phyloP scores from a whole-genome alignment of 306 rosid species.

The Quercus rubra region DNA sequence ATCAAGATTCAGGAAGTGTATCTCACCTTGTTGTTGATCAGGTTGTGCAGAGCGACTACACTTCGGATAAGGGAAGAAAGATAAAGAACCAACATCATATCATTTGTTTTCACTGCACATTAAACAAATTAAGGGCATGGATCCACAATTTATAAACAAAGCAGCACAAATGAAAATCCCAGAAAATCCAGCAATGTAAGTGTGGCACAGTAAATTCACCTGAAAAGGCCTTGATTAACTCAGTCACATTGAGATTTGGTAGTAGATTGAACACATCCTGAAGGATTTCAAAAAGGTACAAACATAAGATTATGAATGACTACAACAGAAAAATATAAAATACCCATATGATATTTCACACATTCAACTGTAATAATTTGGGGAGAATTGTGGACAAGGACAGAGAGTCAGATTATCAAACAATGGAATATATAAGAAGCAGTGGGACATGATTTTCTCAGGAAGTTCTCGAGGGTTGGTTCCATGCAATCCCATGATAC shows the following conservation, averaged over 20 bases:
- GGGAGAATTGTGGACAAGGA: neutral
- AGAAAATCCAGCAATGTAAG: neutral
- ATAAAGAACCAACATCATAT: conserved; percentile 55
- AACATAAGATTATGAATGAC: neutral
- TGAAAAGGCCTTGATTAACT: conserved; percentile 44
- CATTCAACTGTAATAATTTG: neutral
- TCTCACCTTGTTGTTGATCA: conserved; percentile 54
- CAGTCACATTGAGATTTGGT: conserved; percentile 47
- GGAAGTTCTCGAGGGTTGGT: neutral
- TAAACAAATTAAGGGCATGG: neutral
- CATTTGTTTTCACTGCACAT: conserved; percentile 50
- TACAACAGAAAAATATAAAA: neutral
- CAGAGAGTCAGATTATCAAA: neutral
- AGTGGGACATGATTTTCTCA: neutral
- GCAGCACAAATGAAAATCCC: neutral
- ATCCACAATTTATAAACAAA: conserved; percentile 11
- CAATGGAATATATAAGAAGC: neutral
- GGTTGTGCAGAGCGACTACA: conserved; percentile 53
- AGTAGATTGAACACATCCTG: conserved; percentile 39
- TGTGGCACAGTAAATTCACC: conserved; percentile 14
- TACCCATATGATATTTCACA: neutral
- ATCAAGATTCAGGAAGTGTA: conserved; percentile 4
- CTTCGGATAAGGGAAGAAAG: conserved; percentile 51
- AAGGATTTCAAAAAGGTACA: conserved; percentile 10
- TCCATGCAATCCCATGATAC: neutral